Conservation (phyloP, 208 protist species). For the Porcisia hertigi region DNA sequence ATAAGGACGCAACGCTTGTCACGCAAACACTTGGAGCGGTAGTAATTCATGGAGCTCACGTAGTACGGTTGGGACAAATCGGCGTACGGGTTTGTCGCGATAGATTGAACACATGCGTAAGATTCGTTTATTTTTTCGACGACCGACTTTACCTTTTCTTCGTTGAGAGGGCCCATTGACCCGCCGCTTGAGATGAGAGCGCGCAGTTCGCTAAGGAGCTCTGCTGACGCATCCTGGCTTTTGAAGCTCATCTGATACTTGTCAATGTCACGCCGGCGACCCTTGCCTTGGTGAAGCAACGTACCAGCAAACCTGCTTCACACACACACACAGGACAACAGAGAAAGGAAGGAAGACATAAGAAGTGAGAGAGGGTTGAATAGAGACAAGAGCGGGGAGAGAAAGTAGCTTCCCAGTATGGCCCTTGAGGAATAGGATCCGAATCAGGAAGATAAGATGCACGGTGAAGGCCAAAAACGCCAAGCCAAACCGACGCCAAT, state of each 20-base stretch:
- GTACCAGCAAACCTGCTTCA: background rate
- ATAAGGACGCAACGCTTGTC: constrained; percentile 82
- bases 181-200: constrained; percentile 76
- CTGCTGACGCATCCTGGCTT: constrained; percentile 56
- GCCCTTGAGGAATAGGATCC: background rate
- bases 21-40: constrained; percentile 72
- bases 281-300: background rate
- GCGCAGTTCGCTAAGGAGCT: constrained; percentile 82
- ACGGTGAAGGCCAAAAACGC: background rate
- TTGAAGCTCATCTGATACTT: constrained; percentile 20
- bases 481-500: background rate
- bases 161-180: constrained; percentile 59
- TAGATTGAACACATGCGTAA: constrained; percentile 54
- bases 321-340: background rate
- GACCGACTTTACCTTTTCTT: constrained; percentile 68
- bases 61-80: constrained; percentile 77
- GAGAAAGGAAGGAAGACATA: background rate
- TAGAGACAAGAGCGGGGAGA: background rate
- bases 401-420: background rate
- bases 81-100: constrained; percentile 70
- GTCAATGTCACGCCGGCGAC: background rate
- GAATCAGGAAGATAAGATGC: background rate
- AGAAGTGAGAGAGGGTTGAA: background rate
- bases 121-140: constrained; percentile 60
- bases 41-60: constrained; percentile 70